Base-by-base conservation (phyloP, 768 basidiomycete species). In the Xerocomus brunneocitrinus region DNA sequence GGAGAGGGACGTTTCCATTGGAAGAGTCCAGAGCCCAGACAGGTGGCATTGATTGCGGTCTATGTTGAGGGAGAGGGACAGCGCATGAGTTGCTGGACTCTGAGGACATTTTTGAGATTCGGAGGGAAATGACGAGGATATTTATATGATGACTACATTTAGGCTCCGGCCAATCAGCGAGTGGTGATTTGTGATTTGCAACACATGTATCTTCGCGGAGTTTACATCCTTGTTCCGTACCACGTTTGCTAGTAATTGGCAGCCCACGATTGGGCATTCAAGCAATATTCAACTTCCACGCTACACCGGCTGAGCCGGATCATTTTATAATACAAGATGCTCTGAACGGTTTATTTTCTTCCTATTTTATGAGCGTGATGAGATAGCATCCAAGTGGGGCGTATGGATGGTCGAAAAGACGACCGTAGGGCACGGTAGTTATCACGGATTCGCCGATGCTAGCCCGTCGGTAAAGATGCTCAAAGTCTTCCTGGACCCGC, bases 21-120 rank as follows among this genome's bases (percentile, higher is more conserved):
- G 80, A 67, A 8, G 75, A 59, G 22, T 79, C 73, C 22, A 89
- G 74, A 8, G 84, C 68, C 89, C 89, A 91, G 0, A 89, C 79
- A 2, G 85, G 82, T 7, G 81, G 77, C 50, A 73, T 78, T 30
- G 55, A 50, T 22, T 59, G 50, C 8, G 32, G 27, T 12, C 25
- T 53, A 8, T 46, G 56, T 6, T 43, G 47, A 4, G 65, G 61
- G 10, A 71, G 64, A n/a, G 60, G 52, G 10, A 69, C 59, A 4
- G 58, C 41, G 14, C 51, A 6, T 14, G 63, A 49, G 36, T 40
- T 41, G 42, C 55, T 52, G 6, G 55, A 39, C 28, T 55, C 52
- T 53, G 50, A 62, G 51, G 59, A 41, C 67, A 67, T 67, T 31
- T 54, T 41, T 3, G 49, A 43, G 19, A 19, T 31, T 19, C 19